Evolutionary conservation across 2,329 filamentous ascomycete genomes (phyloP).

Genomic region (Exophiala lecanii-corni): DNA sequence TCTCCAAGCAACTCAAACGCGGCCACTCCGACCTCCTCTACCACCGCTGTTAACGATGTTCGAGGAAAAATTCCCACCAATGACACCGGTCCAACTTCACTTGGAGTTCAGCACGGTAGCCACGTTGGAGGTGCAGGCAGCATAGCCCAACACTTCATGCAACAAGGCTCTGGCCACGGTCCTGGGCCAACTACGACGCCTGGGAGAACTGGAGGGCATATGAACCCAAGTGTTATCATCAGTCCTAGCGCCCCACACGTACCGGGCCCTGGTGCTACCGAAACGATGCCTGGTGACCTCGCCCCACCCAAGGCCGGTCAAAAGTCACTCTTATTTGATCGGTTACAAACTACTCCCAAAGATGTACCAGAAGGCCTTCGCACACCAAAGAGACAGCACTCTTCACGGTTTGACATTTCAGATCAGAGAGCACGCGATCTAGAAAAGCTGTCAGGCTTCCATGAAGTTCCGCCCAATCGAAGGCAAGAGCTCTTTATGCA

Average conservation of each 20-base stretch:
- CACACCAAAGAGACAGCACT: constrained; percentile 94
- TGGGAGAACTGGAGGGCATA: constrained; percentile 55
- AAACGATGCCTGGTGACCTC: constrained; percentile 97
- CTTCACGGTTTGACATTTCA: constrained; percentile 95
- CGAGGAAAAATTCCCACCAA: constrained; percentile 66
- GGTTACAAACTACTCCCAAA: constrained; percentile 88
- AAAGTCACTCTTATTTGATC: constrained; percentile 84
- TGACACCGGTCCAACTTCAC: constrained; percentile 39
- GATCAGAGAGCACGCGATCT: constrained; percentile 83
- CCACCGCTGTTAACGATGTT: constrained; percentile 77
- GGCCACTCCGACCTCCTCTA: constrained; percentile 80
- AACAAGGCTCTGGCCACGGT: constrained; percentile 43
- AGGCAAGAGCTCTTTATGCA: constrained; percentile 98
- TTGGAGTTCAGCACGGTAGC: constrained; percentile 25
- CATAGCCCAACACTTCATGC: constrained; percentile 36
- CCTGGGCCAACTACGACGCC: constrained; percentile 50
- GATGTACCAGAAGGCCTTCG: constrained; percentile 93
- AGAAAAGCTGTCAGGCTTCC: constrained; percentile 95
- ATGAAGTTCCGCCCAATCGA: constrained; percentile 91
- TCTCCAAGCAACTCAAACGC: constrained; percentile 59
- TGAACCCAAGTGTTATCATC: constrained; percentile 86
- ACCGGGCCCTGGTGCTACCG: constrained; percentile 84
- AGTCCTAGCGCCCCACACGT: constrained; percentile 95
- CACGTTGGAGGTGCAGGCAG: constrained; percentile 27
- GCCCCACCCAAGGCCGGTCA: constrained; percentile 86